A percentile compares a stretch with the other conserved stretches of the same genome.
phyloP scores from a whole-genome alignment of 2,329 filamentous ascomycete species.

The Pestalotiopsis sp. region DNA sequence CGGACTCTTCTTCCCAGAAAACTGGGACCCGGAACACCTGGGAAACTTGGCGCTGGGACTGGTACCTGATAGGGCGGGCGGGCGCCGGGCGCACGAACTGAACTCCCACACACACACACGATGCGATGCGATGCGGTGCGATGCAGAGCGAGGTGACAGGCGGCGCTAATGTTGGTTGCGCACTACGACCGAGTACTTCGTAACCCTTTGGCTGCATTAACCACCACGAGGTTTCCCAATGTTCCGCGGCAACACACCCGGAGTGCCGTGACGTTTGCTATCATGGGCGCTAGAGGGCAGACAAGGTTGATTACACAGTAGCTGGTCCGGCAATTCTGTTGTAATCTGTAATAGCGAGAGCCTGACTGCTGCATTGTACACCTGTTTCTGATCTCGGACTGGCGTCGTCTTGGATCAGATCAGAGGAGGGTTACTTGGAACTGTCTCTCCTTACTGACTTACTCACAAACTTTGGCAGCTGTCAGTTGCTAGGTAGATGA shows the following conservation, averaged over 20 bases:
- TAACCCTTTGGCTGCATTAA: not conserved
- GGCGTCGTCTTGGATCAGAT: not conserved
- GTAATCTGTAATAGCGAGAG: not conserved
- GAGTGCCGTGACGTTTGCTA: not conserved
- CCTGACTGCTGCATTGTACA: not conserved
- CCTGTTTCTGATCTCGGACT: not conserved
- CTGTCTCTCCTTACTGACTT: too few species aligned
- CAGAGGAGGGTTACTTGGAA: not conserved
- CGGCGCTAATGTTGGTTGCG: not conserved
- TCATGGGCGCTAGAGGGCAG: not conserved
- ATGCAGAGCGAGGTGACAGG: not conserved
- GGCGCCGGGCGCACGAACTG: too few species aligned
- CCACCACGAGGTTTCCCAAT: not conserved
- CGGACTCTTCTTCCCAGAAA: constrained; percentile 13
- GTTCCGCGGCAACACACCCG: not conserved
- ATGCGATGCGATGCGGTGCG: not conserved
- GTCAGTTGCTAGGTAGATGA: not conserved
- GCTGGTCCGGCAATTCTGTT: not conserved
- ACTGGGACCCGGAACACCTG: not conserved
- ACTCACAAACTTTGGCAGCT: too few species aligned
- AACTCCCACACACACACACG: not conserved
- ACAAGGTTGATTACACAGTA: not conserved
- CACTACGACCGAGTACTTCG: not conserved
- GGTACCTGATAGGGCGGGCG: not conserved
- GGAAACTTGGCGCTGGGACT: not conserved